These are phyloP conservation scores for Colletotrichum sp. DNA, from an alignment of 2,329 filamentous ascomycete species.

Conservation along the genomic window DNA sequence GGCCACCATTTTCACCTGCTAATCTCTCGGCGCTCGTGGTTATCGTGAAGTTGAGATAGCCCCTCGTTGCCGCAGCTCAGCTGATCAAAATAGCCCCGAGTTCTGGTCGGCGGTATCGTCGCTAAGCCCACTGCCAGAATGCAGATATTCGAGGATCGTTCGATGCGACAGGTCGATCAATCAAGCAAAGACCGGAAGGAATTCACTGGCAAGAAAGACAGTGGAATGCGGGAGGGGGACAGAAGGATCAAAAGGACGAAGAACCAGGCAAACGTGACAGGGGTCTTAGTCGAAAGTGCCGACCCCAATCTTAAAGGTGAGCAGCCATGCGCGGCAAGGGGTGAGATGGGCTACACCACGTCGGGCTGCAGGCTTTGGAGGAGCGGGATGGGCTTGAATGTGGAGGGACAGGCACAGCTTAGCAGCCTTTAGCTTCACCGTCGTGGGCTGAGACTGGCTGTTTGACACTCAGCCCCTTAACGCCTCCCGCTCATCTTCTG, in stretches of 20 bases:
- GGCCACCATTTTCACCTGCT: conserved; percentile 14
- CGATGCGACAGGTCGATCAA: neutral
- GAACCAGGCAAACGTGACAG: neutral
- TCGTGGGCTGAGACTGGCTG: neutral
- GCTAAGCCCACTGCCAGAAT: neutral
- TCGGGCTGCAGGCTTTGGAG: neutral
- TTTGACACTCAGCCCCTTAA: neutral
- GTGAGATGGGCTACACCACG: neutral
- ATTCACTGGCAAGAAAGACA: neutral
- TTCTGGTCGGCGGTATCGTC: neutral
- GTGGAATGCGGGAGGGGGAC: neutral
- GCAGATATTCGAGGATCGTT: neutral
- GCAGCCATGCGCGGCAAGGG: neutral
- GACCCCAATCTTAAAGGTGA: neutral
- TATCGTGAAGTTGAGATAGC: neutral
- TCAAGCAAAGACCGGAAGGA: neutral
- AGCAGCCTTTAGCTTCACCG: neutral
- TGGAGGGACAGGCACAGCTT: neutral
- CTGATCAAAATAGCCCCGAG: fast-evolving
- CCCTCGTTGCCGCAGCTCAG: neutral
- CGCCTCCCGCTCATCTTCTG: neutral
- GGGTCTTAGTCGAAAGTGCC: neutral
- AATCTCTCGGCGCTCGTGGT: neutral
- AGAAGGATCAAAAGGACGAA: neutral
- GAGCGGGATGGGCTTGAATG: conserved; percentile 4